These are phyloP conservation scores for Aspergillus versicolor DNA, from an alignment of 2,329 filamentous ascomycete genomes.

Conservation along the genomic window DNA sequence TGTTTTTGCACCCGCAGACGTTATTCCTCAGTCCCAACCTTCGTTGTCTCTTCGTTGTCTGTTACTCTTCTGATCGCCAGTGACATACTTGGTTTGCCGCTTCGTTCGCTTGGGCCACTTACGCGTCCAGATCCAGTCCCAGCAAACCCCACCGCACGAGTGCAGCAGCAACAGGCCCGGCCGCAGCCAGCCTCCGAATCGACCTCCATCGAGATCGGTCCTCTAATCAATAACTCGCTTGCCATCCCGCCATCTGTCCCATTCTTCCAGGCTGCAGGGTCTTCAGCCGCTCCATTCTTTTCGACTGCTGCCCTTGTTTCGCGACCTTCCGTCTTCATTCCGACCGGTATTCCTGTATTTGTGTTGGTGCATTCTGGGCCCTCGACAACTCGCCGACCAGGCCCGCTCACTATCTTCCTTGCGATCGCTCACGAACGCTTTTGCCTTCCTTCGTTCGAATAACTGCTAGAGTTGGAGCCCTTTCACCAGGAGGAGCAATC, in stretches of 20 bases:
- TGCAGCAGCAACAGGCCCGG: conserved; percentile 8
- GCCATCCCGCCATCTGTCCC: conserved; percentile 2
- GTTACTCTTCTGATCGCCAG: neutral
- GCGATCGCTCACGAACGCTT: conserved; percentile 5
- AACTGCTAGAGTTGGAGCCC: conserved; percentile 33
- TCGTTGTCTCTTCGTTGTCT: neutral
- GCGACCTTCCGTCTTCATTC: neutral
- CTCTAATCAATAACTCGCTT: conserved; percentile 10
- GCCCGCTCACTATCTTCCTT: neutral
- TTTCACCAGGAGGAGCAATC: conserved; percentile 34
- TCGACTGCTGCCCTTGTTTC: conserved; percentile 6
- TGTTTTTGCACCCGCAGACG: neutral
- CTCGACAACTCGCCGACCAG: conserved; percentile 18
- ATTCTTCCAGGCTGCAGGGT: conserved; percentile 14
- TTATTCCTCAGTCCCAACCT: neutral
- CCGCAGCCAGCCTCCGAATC: conserved; percentile 17
- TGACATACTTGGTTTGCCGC: conserved; percentile 6
- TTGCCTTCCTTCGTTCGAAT: conserved; percentile 4
- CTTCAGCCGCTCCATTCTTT: conserved; percentile 14
- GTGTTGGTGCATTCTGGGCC: conserved; percentile 18
- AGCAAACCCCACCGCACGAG: conserved; percentile 27
- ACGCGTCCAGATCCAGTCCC: conserved; percentile 25
- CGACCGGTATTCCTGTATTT: conserved; percentile 5
- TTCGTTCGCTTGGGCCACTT: conserved; percentile 18
- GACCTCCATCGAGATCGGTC: conserved; percentile 14